A percentile compares a stretch with the other conserved stretches of the same genome.
These are phyloP conservation scores for Talaromyces sp. DNA, from an alignment of 2,329 filamentous ascomycete genomes.

Conservation along the genomic window DNA sequence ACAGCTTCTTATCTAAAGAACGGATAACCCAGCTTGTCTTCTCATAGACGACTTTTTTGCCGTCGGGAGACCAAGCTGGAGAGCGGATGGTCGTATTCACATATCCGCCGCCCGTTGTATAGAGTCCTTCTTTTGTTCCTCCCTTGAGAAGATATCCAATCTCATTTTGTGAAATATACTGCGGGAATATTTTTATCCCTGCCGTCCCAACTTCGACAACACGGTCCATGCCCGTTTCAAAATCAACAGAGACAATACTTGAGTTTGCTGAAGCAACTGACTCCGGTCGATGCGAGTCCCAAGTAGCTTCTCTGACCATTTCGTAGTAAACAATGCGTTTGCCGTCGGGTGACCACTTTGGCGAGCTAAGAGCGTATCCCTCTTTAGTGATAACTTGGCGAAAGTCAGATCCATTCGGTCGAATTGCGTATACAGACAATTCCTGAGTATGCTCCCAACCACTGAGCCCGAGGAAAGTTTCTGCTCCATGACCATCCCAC, in stretches of 20 bases:
- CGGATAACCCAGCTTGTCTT: not conserved
- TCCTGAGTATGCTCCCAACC: conserved; percentile 40
- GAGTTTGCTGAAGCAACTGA: conserved; percentile 11
- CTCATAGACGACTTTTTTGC: not conserved
- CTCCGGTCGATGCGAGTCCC: conserved; percentile 24
- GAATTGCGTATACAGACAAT: conserved; percentile 36
- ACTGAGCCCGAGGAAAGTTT: conserved; percentile 13
- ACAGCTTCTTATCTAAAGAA: not conserved
- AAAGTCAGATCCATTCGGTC: conserved; percentile 32
- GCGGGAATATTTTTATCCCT: not conserved
- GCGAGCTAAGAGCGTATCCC: conserved; percentile 33
- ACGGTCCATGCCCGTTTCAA: conserved; percentile 32
- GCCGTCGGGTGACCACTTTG: conserved; percentile 34
- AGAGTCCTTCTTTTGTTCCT: not conserved
- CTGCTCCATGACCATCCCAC: conserved; percentile 38
- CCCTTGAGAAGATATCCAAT: not conserved
- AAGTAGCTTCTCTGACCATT: conserved; percentile 34
- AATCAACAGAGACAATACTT: conserved; percentile 30
- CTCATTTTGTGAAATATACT: not conserved
- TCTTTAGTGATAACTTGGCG: conserved; percentile 26
- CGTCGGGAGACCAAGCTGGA: conserved; percentile 30
- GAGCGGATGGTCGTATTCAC: not conserved
- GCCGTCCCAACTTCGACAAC: not conserved
- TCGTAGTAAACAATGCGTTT: conserved; percentile 35
- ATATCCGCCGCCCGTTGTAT: not conserved